Evolutionary conservation across 148 eudicot species (phyloP), one percentile per base, ranked within the genome.

Genomic region (Mesembryanthemum crystallinum): DNA sequence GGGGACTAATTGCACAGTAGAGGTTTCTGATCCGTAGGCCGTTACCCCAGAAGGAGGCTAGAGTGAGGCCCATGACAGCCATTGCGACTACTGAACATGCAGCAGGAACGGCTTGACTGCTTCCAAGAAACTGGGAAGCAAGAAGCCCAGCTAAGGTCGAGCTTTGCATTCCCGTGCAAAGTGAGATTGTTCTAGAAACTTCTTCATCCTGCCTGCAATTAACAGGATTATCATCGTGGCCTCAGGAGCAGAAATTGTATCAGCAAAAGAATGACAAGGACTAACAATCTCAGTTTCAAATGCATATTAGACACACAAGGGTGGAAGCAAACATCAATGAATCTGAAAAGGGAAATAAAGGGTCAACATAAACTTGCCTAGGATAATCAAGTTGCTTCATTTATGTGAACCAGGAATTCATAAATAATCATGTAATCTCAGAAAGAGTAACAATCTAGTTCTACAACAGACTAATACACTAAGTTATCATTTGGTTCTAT

Each of bases 151-250:
- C 99, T 80, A 95, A 83, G 3, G 99, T 95, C 0, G 99, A 95
- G 83, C 99, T 95, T 55, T 95, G 99, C 99, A 95, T 95, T 71
- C 99, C 97, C 0, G 93, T 91, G 90, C 99, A 95, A 49, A 95
- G 39, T 58, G 99, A 91, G 25, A 95, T 87, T 43, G 98, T 95
- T 86, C 94, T 85, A 83, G 89, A 85, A 33, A 86, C 94, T 82
- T 91, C 96, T 76, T 95, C 98, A 49, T 92, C 92, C 63, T 89
- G 89, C 94, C 99, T 95, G 89, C 54, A 66, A 69, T 58, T 28
- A 71, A 5, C 14, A 23, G 62, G 14, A 35, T 37, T 61, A 35
- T 25, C 15, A 24, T 64, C 32, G 3, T 1, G 67, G 43, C 6
- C 67, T 64, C 42, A 32, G 10, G 5, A 17, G 37, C 18, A 27